Conservation (phyloP, 306 rosid species). For the Fragaria ananassa region DNA sequence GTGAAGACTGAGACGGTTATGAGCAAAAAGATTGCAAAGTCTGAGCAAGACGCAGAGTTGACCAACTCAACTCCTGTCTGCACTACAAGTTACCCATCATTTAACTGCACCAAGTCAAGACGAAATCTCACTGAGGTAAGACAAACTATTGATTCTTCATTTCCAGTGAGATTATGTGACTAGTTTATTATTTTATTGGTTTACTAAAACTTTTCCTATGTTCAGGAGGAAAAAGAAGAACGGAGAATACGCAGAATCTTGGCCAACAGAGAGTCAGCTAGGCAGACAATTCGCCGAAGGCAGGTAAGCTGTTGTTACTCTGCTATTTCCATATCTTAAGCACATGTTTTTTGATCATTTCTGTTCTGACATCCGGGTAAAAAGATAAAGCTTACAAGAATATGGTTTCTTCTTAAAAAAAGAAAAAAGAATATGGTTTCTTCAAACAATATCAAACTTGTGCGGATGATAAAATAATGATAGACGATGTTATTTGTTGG, state of each 20-base stretch:
- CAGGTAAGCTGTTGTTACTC: constrained; percentile 50
- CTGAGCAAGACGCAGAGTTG: constrained; percentile 47
- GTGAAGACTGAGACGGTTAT: constrained; percentile 27
- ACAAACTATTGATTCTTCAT: constrained; percentile 12
- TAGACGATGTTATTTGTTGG: neutral
- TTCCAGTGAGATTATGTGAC: neutral
- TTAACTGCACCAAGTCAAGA: constrained; percentile 59
- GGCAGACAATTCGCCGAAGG: constrained; percentile 97
- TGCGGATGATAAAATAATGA: neutral
- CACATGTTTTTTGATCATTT: neutral
- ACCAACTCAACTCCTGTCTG: constrained; percentile 31
- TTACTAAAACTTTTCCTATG: constrained; percentile 5
- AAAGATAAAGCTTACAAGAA: neutral
- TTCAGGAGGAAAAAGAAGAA: constrained; percentile 85
- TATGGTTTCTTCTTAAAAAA: neutral
- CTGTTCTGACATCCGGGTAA: neutral
- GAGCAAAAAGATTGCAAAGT: constrained; percentile 26
- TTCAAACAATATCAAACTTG: neutral
- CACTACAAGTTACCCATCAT: constrained; percentile 34
- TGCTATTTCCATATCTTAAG: neutral
- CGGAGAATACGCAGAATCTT: constrained; percentile 79
- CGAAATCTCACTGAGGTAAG: constrained; percentile 78
- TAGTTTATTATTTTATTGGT: neutral
- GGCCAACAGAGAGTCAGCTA: constrained; percentile 95
- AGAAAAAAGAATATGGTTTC: neutral